Conservation (phyloP, 352 stramenopile genomes). For the Phytophthora palmivora region DNA sequence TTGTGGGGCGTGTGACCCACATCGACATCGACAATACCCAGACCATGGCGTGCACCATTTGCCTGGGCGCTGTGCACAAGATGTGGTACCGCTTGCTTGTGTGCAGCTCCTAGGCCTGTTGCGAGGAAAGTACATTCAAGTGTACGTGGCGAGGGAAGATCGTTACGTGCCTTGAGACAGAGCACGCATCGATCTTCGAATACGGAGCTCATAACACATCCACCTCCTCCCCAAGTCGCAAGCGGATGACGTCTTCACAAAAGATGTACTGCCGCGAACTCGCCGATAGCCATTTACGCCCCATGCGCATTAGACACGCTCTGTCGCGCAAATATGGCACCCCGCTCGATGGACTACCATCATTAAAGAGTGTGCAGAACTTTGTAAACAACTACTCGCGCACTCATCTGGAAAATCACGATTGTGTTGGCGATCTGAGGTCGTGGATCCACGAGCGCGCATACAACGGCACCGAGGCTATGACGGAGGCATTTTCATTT, state of each 20-base stretch:
- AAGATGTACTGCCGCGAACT: neutral
- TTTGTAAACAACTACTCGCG: neutral
- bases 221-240: too few species aligned
- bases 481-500: conserved; percentile 5
- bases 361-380: neutral
- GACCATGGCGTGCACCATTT: too few species aligned
- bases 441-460: too few species aligned
- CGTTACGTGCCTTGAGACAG: neutral
- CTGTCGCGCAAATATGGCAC: neutral
- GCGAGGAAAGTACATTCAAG: too few species aligned
- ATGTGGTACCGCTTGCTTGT: too few species aligned
- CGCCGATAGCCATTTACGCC: neutral
- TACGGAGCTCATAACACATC: neutral
- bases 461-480: neutral
- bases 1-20: too few species aligned
- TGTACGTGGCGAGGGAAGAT: neutral
- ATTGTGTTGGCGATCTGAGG: too few species aligned
- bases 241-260: neutral
- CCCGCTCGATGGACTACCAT: neutral
- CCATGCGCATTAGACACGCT: neutral
- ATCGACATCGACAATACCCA: too few species aligned
- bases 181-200: neutral
- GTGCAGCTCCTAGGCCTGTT: too few species aligned
- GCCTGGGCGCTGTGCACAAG: too few species aligned
- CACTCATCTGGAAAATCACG: too few species aligned